A percentile compares a stretch with the other conserved stretches of the same genome.
phyloP scores from a whole-genome alignment of 805 yeast species.

The Pichia pseudocactophila region DNA sequence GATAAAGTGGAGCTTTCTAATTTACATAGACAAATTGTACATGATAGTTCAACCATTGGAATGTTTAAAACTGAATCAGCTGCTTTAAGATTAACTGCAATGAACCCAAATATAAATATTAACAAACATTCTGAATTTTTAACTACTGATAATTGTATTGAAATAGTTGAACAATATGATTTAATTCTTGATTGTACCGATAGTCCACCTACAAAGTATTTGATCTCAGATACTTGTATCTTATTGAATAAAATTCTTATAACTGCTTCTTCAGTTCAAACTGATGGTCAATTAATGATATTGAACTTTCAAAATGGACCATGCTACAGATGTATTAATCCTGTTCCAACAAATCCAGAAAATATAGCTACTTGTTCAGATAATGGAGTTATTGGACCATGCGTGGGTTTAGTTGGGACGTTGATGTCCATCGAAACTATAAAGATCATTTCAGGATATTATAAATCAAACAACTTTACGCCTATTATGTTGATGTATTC shows the following conservation, averaged over 20 bases:
- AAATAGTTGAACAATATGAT: constrained; percentile 57
- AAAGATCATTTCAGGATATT: constrained; percentile 55
- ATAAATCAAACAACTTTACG: constrained; percentile 44
- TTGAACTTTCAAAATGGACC: constrained; percentile 74
- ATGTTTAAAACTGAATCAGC: constrained; percentile 77
- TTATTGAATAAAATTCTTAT: constrained; percentile 60
- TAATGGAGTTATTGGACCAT: constrained; percentile 93
- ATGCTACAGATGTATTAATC: constrained; percentile 90
- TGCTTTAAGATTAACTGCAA: constrained; percentile 33
- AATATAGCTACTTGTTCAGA: constrained; percentile 80
- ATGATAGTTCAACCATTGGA: constrained; percentile 59
- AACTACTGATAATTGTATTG: constrained; percentile 49
- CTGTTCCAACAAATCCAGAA: constrained; percentile 80
- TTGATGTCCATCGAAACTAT: constrained; percentile 85
- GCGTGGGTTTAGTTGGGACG: constrained; percentile 86
- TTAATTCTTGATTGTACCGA: constrained; percentile 89
- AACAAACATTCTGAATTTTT: constrained; percentile 44
- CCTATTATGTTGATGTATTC: constrained; percentile 66
- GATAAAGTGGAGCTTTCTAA: constrained; percentile 81
- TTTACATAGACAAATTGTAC: constrained; percentile 83
- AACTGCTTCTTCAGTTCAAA: constrained; percentile 84
- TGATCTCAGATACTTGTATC: constrained; percentile 80
- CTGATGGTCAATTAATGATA: constrained; percentile 84
- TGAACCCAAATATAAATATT: constrained; percentile 65
- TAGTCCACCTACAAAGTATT: constrained; percentile 78